phyloP scores from a whole-genome alignment of 768 basidiomycete species.

The Filobasidium wieringae region DNA sequence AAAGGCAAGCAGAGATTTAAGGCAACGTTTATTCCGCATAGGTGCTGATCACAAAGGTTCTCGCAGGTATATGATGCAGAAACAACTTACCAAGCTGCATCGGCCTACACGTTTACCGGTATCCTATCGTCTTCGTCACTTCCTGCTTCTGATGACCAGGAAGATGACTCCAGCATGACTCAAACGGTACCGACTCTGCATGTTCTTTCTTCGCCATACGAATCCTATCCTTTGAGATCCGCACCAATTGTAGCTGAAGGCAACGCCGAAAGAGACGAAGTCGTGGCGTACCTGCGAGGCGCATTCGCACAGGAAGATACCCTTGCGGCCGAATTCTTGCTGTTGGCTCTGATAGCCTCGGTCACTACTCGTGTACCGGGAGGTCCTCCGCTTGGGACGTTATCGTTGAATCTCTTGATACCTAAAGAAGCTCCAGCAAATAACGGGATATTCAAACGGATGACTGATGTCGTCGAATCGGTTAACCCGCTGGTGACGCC shows the following conservation, averaged over 20 bases:
- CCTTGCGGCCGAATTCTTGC: conserved; percentile 23
- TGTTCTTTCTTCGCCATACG: conserved; percentile 17
- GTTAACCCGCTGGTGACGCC: conserved; percentile 20
- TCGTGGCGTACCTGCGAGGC: conserved; percentile 23
- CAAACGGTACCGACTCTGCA: conserved; percentile 28
- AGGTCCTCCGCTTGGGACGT: conserved; percentile 26
- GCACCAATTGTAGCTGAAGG: background rate
- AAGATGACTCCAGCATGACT: background rate
- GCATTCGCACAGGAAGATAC: conserved; percentile 24
- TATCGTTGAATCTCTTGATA: conserved; percentile 28
- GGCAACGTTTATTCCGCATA: too few species aligned
- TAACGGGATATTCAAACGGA: background rate
- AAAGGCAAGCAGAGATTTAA: conserved; percentile 22
- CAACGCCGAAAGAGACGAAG: conserved; percentile 8
- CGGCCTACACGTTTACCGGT: conserved; percentile 27
- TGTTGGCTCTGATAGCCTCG: conserved; percentile 25
- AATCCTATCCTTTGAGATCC: background rate
- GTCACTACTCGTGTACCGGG: conserved; percentile 22
- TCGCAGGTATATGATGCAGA: conserved; percentile 31
- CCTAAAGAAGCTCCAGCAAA: background rate
- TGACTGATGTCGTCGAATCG: background rate
- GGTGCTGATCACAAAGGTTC: background rate
- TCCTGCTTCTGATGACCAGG: conserved; percentile 18
- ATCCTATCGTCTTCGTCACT: conserved; percentile 27
- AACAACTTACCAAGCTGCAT: conserved; percentile 26